These are phyloP conservation scores for Dactylonectria estremocensis DNA, from an alignment of 2,329 filamentous ascomycete species.

Conservation along the genomic window DNA sequence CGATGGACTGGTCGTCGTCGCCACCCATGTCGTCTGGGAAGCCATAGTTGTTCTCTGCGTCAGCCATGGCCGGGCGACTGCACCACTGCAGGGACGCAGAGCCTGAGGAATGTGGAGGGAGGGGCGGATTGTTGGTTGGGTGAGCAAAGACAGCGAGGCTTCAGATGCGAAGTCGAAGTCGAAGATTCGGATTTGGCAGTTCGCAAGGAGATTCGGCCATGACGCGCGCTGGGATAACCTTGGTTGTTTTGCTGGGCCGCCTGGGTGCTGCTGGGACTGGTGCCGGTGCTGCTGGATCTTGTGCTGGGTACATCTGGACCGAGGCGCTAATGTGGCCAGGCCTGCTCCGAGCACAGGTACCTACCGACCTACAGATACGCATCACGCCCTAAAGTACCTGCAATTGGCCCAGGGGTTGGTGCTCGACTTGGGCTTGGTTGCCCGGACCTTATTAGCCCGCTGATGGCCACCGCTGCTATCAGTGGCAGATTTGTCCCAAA, in stretches of 20 bases:
- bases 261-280: constrained; percentile 1
- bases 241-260: constrained; percentile 33
- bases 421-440: too few species aligned
- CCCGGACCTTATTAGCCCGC: constrained; percentile 6
- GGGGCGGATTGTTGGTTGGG: constrained; percentile 39
- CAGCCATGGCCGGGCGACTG: constrained; percentile 57
- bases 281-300: constrained; percentile 19
- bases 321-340: constrained; percentile 43
- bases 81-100: constrained; percentile 47
- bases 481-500: constrained; percentile 1
- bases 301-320: constrained; percentile 35
- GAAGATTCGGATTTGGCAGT: constrained; percentile 47
- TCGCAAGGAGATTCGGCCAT: constrained; percentile 47
- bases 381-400: constrained; percentile 26
- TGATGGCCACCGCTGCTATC: constrained; percentile 33
- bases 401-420: constrained; percentile 38
- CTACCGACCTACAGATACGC: neutral
- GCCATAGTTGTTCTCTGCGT: constrained; percentile 61
- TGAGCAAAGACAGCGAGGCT: constrained; percentile 27
- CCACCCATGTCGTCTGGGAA: constrained; percentile 62
- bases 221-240: constrained; percentile 49
- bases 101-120: constrained; percentile 36
- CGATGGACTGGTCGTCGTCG: constrained; percentile 65
- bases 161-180: constrained; percentile 41
- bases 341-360: neutral